A percentile compares a stretch with the other conserved stretches of the same genome.
phyloP scores from a whole-genome alignment of 129 eudicot genomes.

The Dittrichia graveolens region DNA sequence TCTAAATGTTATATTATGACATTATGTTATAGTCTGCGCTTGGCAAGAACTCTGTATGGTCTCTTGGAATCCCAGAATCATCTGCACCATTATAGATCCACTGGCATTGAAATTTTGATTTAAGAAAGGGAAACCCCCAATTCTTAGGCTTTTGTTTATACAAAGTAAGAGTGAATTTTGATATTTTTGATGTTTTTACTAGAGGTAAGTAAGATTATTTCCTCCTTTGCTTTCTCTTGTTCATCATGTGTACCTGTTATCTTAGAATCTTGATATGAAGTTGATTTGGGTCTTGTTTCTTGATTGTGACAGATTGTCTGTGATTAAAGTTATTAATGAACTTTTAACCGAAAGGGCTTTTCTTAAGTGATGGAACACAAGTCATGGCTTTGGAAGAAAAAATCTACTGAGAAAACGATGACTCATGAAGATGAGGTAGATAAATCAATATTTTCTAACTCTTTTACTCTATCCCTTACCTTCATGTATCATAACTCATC shows the following conservation, averaged over 20 bases:
- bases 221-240: too few species aligned
- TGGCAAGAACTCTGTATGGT: neutral
- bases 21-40: neutral
- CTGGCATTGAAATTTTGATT: neutral
- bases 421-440: conserved; percentile 55
- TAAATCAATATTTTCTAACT: conserved; percentile 13
- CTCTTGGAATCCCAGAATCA: conserved; percentile 15
- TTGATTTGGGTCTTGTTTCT: conserved; percentile 4
- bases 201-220: conserved; percentile 16
- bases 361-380: conserved; percentile 52
- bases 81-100: conserved; percentile 15
- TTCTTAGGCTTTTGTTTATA: conserved; percentile 14
- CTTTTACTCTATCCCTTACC: neutral
- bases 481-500: neutral
- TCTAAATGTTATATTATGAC: conserved; percentile 16
- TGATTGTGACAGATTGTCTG: conserved; percentile 30
- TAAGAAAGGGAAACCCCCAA: conserved; percentile 1
- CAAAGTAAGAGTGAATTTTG: neutral
- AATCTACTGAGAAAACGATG: conserved; percentile 56
- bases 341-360: conserved; percentile 25
- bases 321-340: conserved; percentile 16
- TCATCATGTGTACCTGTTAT: neutral
- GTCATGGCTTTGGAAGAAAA: conserved; percentile 76
- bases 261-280: conserved; percentile 3
- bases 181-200: conserved; percentile 7